Percentiles rank a stretch among this genome's conserved stretches.
Conservation (phyloP, 2,329 filamentous ascomycete genomes). For the Monosporascus sp. region DNA sequence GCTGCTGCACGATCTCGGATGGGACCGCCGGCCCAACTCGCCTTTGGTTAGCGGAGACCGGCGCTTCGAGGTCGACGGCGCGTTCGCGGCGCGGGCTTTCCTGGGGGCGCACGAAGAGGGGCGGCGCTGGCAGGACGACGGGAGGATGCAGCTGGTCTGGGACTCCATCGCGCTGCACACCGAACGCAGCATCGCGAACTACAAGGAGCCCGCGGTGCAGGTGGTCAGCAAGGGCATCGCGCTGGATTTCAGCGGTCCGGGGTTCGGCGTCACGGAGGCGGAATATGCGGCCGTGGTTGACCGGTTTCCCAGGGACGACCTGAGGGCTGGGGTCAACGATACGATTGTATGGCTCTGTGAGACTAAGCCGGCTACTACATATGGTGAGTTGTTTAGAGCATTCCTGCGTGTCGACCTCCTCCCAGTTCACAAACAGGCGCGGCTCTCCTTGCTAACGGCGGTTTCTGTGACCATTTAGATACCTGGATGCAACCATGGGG, state of each 20-base stretch:
- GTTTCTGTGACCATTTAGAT: conserved; percentile 1
- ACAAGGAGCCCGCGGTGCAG: conserved; percentile 39
- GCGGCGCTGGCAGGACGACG: conserved; percentile 32
- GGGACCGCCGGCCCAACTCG: conserved; percentile 27
- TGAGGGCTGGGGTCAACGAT: conserved; percentile 30
- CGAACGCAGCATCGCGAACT: conserved; percentile 28
- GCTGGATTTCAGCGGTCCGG: conserved; percentile 34
- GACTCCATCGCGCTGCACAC: conserved; percentile 45
- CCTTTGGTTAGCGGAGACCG: conserved; percentile 35
- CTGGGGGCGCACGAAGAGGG: conserved; percentile 18
- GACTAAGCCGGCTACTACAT: conserved; percentile 35
- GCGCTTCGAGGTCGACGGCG: conserved; percentile 47
- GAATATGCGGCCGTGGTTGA: conserved; percentile 28
- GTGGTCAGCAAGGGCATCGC: conserved; percentile 28
- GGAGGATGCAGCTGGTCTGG: conserved; percentile 40
- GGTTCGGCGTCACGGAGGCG: conserved; percentile 23
- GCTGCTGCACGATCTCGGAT: conserved; percentile 40
- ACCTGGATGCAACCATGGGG: conserved; percentile 14
- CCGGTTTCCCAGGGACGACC: conserved; percentile 30
- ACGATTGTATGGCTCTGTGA: conserved; percentile 35
- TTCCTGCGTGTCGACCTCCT: background rate
- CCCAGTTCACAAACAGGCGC: background rate
- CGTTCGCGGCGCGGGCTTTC: conserved; percentile 38
- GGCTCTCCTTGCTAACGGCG: too few relatives aligned
- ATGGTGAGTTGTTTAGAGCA: conserved; percentile 15